A percentile compares a stretch with the other conserved stretches of the same genome.
These are phyloP conservation scores for Coemansia erecta DNA, from an alignment of 192 early-diverging fungal genomes.

Conservation along the genomic window DNA sequence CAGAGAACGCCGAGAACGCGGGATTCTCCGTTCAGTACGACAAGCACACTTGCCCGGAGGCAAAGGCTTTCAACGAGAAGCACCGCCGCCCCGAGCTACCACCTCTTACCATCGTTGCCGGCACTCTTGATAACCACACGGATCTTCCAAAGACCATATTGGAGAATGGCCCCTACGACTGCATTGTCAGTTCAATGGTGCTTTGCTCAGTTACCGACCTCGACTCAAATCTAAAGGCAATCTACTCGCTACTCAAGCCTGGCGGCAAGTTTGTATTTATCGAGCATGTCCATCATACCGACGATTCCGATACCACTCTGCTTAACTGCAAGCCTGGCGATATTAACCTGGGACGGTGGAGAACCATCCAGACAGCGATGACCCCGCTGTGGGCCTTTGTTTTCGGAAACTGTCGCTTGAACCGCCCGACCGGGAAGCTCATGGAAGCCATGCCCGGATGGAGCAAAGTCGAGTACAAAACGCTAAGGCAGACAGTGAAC, in stretches of 20 bases:
- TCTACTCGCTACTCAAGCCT: constrained; percentile 27
- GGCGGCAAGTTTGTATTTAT: constrained; percentile 37
- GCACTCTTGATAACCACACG: constrained; percentile 19
- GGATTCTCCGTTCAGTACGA: constrained; percentile 34
- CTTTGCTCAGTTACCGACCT: constrained; percentile 29
- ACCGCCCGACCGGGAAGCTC: too few relatives aligned
- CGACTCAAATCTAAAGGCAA: constrained; percentile 23
- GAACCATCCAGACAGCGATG: constrained; percentile 8
- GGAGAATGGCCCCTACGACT: constrained; percentile 34
- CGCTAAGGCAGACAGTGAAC: too few relatives aligned
- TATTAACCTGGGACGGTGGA: constrained; percentile 15
- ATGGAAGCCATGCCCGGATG: too few relatives aligned
- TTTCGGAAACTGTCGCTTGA: constrained; percentile 28
- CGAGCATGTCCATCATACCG: constrained; percentile 38
- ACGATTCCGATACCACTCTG: constrained; percentile 11
- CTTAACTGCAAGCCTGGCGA: constrained; percentile 3
- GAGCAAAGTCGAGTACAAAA: too few relatives aligned
- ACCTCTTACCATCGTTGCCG: constrained; percentile 29
- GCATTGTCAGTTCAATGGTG: constrained; percentile 27
- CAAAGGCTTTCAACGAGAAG: background rate
- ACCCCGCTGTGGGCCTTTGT: constrained; percentile 12
- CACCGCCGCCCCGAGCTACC: background rate
- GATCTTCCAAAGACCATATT: constrained; percentile 15
- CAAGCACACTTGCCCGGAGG: constrained; percentile 14
- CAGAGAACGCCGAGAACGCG: constrained; percentile 9